Evolutionary conservation across 2,329 filamentous ascomycete species (phyloP).

Genomic region (Fusarium sp.): DNA sequence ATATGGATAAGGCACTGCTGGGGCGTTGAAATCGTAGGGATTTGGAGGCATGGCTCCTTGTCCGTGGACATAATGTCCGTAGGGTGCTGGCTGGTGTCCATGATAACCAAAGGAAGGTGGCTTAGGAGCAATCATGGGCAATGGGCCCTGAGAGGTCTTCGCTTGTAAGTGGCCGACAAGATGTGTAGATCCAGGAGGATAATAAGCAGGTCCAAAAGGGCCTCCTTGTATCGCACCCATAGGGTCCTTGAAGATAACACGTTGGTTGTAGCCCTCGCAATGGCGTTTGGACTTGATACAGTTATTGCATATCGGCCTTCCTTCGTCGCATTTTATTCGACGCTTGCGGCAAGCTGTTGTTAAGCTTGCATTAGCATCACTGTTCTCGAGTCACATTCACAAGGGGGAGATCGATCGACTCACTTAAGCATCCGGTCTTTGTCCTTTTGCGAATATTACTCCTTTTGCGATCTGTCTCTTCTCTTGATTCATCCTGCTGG

Average conservation of each 20-base stretch:
- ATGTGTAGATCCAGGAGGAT: constrained; percentile 55
- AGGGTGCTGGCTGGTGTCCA: constrained; percentile 32
- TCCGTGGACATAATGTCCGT: constrained; percentile 33
- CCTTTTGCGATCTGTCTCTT: constrained; percentile 60
- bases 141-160: constrained; percentile 53
- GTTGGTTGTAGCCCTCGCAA: constrained; percentile 86
- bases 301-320: constrained; percentile 83
- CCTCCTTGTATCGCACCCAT: constrained; percentile 57
- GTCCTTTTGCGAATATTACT: constrained; percentile 74
- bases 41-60: constrained; percentile 25
- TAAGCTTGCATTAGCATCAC: constrained; percentile 38
- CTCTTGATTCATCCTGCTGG: constrained; percentile 53
- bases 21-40: constrained; percentile 40
- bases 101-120: constrained; percentile 54
- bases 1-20: constrained; percentile 24
- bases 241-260: constrained; percentile 83
- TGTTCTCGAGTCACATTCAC: background rate
- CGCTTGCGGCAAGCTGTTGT: constrained; percentile 85
- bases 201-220: constrained; percentile 57
- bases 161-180: constrained; percentile 49
- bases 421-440: constrained; percentile 93
- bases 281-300: constrained; percentile 87
- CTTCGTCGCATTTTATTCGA: constrained; percentile 97
- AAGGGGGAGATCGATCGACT: constrained; percentile 50
- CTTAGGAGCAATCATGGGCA: constrained; percentile 63